phyloP scores from a whole-genome alignment of 441 rosid species.

The California macrophylla region DNA sequence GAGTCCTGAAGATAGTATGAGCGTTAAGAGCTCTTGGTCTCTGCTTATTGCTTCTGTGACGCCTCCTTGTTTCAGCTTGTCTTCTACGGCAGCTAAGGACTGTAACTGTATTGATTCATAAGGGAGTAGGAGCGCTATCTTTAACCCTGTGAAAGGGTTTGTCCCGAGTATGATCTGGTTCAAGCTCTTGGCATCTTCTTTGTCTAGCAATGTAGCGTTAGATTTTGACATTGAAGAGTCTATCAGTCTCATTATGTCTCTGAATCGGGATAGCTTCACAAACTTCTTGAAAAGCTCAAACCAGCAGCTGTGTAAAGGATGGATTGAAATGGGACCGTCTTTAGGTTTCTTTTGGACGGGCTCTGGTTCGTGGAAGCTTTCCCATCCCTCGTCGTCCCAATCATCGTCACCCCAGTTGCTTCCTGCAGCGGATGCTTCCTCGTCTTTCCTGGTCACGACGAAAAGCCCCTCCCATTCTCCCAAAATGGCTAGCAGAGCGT shows the following conservation, averaged over 20 bases:
- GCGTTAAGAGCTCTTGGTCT: conserved; percentile 52
- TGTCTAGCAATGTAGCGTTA: conserved; percentile 43
- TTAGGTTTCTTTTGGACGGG: conserved; percentile 37
- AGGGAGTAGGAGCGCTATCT: conserved; percentile 64
- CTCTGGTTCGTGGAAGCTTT: conserved; percentile 80
- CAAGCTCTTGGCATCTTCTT: conserved; percentile 49
- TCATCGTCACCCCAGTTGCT: conserved; percentile 61
- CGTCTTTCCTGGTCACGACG: conserved; percentile 29
- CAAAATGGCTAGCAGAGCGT: conserved; percentile 58
- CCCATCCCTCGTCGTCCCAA: conserved; percentile 96
- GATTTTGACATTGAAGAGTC: conserved; percentile 54
- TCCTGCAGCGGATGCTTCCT: conserved; percentile 34
- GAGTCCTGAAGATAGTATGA: conserved; percentile 53
- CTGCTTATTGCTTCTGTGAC: conserved; percentile 30
- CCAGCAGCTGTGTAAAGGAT: conserved; percentile 87
- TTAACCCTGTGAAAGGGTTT: conserved; percentile 45
- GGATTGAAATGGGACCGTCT: conserved; percentile 26
- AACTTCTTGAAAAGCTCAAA: conserved; percentile 45
- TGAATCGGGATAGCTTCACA: conserved; percentile 25
- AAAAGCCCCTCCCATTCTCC: conserved; percentile 92
- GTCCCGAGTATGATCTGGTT: conserved; percentile 22
- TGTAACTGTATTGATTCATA: conserved; percentile 44
- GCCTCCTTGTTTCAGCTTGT: conserved; percentile 53
- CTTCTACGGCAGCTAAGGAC: conserved; percentile 50
- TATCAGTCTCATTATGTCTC: conserved; percentile 43